Percentiles rank a stretch among this genome's conserved stretches.
These are phyloP conservation scores for Penicillium psychrofluorescens DNA, from an alignment of 495 filamentous ascomycete genomes.

Conservation along the genomic window DNA sequence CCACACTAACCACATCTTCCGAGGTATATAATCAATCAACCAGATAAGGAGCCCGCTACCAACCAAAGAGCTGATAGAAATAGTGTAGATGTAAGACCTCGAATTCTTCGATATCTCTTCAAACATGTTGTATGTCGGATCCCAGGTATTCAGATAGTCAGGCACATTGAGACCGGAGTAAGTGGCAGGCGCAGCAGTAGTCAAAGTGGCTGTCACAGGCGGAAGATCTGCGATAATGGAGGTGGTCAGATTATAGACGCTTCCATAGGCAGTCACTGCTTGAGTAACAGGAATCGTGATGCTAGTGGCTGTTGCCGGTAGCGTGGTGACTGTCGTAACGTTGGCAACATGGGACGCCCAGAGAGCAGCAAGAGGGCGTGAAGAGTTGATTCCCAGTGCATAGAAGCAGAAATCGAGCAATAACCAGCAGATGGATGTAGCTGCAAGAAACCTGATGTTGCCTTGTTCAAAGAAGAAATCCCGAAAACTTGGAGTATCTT, in stretches of 20 bases:
- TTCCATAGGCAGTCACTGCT: neutral
- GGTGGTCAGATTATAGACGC: slow-evolving; percentile 6
- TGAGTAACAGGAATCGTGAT: neutral
- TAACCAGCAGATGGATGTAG: slow-evolving; percentile 31
- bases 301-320: neutral
- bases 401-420: slow-evolving; percentile 38
- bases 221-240: slow-evolving; percentile 11
- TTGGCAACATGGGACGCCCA: neutral
- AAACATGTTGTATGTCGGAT: slow-evolving; percentile 11
- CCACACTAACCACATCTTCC: slow-evolving; percentile 1
- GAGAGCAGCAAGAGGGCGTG: slow-evolving; percentile 6
- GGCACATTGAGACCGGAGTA: slow-evolving; percentile 4
- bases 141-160: slow-evolving; percentile 3
- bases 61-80: slow-evolving; percentile 19
- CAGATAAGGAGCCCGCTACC: neutral
- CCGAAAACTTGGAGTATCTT: slow-evolving; percentile 7
- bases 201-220: slow-evolving; percentile 1
- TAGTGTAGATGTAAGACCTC: slow-evolving; percentile 18
- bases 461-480: slow-evolving; percentile 22
- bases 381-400: slow-evolving; percentile 31
- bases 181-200: neutral
- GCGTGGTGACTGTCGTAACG: neutral
- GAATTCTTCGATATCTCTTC: slow-evolving; percentile 12
- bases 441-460: slow-evolving; percentile 28
- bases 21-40: slow-evolving; percentile 11